Base-by-base conservation (phyloP, 208 protist species). In the Lotmaria passim region DNA sequence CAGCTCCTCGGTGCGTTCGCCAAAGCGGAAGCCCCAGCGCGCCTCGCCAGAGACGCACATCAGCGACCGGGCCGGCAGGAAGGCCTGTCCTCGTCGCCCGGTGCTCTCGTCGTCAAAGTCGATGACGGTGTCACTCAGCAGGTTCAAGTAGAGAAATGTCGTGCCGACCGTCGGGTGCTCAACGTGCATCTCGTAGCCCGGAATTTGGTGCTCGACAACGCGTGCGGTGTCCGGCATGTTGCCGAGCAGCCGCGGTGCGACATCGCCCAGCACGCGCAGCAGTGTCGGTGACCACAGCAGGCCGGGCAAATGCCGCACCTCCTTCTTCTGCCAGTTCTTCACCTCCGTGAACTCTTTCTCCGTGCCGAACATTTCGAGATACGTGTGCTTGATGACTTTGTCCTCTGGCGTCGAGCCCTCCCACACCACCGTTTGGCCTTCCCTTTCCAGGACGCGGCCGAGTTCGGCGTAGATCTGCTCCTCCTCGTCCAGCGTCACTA, bases 151-250 rank as follows among this genome's bases (percentile, higher is more conserved):
- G 11, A 94, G 58, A 50, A 94, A 96, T 8, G 60, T 62, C n/a
- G 76, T 79, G 47, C 91, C 91, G 15, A 93, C 85, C 15, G 86
- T 94, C 12, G 91, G 91, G 68, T 93, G 89, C 74, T 96, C 88
- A 7, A 84, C 73, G 58, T 96, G 91, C 79, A 93, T 85, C 57
- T 96, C 91, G 30, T 96, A 96, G 14, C 91, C 91, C 0, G 91
- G 83, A 21, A 93, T 50, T 34, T 85, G 76, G 63, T 96, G 89
- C 70, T 96, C 91, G 2, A 96, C 87, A 2, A 96, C 85, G 11
- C 91, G 86, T n/a, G 82, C 91, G 3, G 83, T 93, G 77, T 96
- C 89, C 0, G 86, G 86, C 53, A 89, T 62, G 0, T 36, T 26
- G 39, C 81, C 79, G 0, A 88, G 58, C n/a, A 89, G 26, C 26